Evolutionary conservation across 257 asterid species (phyloP).

Genomic region (Przewalskia tangutica): DNA sequence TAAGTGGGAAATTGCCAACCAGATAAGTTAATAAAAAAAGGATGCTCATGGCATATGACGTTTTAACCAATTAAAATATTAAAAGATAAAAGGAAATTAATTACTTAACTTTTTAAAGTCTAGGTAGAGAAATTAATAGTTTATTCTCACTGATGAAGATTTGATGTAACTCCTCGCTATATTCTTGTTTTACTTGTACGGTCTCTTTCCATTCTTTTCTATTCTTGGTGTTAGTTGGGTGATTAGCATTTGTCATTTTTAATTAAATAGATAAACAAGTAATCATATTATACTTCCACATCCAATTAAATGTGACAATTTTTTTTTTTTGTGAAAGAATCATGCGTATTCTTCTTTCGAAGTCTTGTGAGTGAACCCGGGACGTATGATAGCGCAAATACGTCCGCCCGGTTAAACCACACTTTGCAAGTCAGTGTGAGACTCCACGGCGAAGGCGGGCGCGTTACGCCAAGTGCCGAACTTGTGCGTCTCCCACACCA

Average conservation of each 20-base stretch:
- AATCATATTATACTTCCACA: not conserved
- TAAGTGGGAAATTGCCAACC: constrained; percentile 1
- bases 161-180: not conserved
- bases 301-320: not conserved
- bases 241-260: not conserved
- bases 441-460: too few relatives aligned
- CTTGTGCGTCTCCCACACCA: too few relatives aligned
- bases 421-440: too few relatives aligned
- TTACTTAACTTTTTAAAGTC: too few relatives aligned
- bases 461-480: too few relatives aligned
- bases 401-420: too few relatives aligned
- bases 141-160: not conserved
- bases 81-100: not conserved
- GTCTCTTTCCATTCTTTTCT: not conserved
- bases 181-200: not conserved
- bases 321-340: too few relatives aligned
- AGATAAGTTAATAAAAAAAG: not conserved
- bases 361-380: too few relatives aligned
- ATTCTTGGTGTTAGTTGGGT: not conserved
- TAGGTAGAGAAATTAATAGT: not conserved
- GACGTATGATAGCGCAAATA: too few relatives aligned
- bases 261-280: not conserved
- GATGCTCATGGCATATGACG: not conserved
- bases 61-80: not conserved
- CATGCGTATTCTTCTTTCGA: too few relatives aligned